phyloP scores from a whole-genome alignment of 306 rosid species.

The Pterocarpus santalinus region DNA sequence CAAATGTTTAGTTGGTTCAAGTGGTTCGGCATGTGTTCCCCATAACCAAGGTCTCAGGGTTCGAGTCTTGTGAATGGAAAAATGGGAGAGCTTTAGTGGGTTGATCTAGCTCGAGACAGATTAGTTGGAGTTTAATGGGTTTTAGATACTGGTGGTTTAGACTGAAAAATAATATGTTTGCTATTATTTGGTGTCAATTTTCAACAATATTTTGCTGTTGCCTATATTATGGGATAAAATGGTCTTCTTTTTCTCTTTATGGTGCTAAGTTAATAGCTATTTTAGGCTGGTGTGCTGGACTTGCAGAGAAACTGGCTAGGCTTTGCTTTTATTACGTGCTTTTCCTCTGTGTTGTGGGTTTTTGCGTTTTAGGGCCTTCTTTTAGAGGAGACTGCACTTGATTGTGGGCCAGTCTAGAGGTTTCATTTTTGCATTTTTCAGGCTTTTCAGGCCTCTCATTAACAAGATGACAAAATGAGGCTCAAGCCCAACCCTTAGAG shows the following conservation, averaged over 20 bases:
- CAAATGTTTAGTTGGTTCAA: too few species aligned
- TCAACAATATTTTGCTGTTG: neutral
- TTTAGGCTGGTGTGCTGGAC: neutral
- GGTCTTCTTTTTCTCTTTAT: neutral
- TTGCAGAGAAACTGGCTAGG: neutral
- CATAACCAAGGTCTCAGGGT: too few species aligned
- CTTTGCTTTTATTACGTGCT: neutral
- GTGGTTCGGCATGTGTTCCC: too few species aligned
- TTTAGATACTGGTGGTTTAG: too few species aligned
- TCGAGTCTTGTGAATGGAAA: too few species aligned
- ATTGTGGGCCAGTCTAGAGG: neutral
- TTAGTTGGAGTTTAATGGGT: too few species aligned
- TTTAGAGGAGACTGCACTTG: neutral
- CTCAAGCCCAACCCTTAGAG: constrained; percentile 16
- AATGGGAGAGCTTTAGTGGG: too few species aligned
- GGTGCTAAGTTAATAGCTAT: neutral
- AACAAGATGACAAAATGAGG: neutral
- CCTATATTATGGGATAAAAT: neutral
- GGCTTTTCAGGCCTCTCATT: neutral
- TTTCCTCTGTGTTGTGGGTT: neutral
- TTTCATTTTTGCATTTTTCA: neutral
- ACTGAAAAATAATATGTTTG: neutral
- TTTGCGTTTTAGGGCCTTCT: neutral
- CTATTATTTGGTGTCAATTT: neutral
- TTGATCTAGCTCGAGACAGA: too few species aligned